phyloP scores from a whole-genome alignment of 192 early-diverging fungal genomes.

The Phycomyces nitens region DNA sequence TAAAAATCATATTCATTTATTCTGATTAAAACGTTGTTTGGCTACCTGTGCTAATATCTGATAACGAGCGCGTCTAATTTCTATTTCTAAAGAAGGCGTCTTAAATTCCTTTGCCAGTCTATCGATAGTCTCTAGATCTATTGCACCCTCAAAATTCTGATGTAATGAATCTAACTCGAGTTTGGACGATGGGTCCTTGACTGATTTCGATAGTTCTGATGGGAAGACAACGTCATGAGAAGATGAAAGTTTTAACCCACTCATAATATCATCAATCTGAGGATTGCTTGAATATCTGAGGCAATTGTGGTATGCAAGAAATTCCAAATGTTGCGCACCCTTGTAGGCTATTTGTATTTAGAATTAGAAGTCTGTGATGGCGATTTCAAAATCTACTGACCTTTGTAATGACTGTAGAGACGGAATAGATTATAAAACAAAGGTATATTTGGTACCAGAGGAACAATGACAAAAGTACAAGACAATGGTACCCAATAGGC shows the following conservation, averaged over 20 bases:
- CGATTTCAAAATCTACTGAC: constrained; percentile 32
- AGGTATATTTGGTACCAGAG: constrained; percentile 73
- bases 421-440: constrained; percentile 78
- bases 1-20: neutral
- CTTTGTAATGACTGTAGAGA: constrained; percentile 80
- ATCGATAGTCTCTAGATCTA: constrained; percentile 35
- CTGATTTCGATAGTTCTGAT: constrained; percentile 3
- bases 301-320: constrained; percentile 3
- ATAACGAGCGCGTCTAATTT: constrained; percentile 48
- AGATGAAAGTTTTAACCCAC: neutral
- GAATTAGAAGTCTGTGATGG: no score
- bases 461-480: constrained; percentile 66
- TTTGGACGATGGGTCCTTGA: constrained; percentile 8
- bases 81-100: constrained; percentile 43
- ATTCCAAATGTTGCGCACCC: constrained; percentile 29
- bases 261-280: constrained; percentile 9
- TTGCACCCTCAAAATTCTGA: constrained; percentile 26
- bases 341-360: no score
- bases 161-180: constrained; percentile 15
- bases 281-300: constrained; percentile 1
- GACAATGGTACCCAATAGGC: constrained; percentile 65
- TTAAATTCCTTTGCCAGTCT: constrained; percentile 40
- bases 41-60: constrained; percentile 41
- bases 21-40: constrained; percentile 4
- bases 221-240: constrained; percentile 25